These are phyloP conservation scores for Leucosporidium scottii DNA, from an alignment of 768 basidiomycete species.

Conservation along the genomic window DNA sequence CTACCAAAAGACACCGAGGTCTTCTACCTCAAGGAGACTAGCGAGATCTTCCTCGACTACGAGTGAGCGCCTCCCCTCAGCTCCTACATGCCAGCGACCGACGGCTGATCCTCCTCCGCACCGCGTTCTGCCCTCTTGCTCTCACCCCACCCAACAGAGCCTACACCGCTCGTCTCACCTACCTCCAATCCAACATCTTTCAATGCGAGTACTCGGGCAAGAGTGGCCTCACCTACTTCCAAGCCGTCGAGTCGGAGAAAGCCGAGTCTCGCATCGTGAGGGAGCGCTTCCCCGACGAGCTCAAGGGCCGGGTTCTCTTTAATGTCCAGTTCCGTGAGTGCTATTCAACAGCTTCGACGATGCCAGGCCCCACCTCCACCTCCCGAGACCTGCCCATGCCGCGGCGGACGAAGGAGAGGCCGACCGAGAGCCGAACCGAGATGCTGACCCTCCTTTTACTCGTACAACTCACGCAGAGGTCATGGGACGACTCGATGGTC, in stretches of 20 bases:
- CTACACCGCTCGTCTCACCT: constrained; percentile 85
- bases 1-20: constrained; percentile 50
- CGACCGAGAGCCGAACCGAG: not conserved
- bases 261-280: constrained; percentile 84
- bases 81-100: too few species aligned
- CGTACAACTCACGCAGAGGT: constrained; percentile 57
- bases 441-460: not conserved
- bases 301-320: constrained; percentile 83
- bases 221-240: constrained; percentile 85
- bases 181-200: constrained; percentile 88
- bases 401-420: not conserved
- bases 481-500: constrained; percentile 86
- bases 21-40: constrained; percentile 87
- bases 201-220: constrained; percentile 97
- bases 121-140: constrained; percentile 5
- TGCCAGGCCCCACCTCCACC: constrained; percentile 17
- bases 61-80: constrained; percentile 56
- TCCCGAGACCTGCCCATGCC: not conserved
- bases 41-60: constrained; percentile 94
- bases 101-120: not conserved
- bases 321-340: constrained; percentile 95
- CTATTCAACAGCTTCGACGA: constrained; percentile 26
- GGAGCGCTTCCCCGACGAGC: constrained; percentile 79
- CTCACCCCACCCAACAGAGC: constrained; percentile 46
- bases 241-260: constrained; percentile 83